Conservation (phyloP, 2,329 filamentous ascomycete genomes). For the Epichloe scottii region DNA sequence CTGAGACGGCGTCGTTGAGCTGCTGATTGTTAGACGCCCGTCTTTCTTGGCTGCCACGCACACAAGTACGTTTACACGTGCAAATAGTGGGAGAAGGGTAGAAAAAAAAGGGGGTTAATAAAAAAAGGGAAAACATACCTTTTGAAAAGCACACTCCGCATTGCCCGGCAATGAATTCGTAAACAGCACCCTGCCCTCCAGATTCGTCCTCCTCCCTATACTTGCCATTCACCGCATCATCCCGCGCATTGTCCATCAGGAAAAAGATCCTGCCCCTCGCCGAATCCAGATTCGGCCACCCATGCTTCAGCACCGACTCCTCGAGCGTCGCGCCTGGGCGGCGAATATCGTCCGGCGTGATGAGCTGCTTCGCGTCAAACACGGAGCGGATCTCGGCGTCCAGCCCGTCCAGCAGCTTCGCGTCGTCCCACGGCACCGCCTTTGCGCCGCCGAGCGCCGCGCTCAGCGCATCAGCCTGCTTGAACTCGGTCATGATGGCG, state of each 20-base stretch:
- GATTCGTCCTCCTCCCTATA: constrained; percentile 22
- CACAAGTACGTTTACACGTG: too few species aligned
- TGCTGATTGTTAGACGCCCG: constrained; percentile 10
- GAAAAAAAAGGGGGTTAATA: neutral
- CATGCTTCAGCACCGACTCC: constrained; percentile 28
- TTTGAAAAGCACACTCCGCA: constrained; percentile 35
- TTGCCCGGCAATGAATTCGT: constrained; percentile 33
- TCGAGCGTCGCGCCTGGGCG: constrained; percentile 29
- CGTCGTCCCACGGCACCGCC: constrained; percentile 30
- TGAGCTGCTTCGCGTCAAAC: constrained; percentile 25
- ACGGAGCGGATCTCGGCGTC: constrained; percentile 34
- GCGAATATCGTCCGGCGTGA: constrained; percentile 34
- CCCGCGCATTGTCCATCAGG: constrained; percentile 36
- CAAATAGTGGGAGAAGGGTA: neutral
- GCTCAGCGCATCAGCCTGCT: constrained; percentile 19
- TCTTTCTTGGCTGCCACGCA: too few species aligned
- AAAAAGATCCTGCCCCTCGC: constrained; percentile 34
- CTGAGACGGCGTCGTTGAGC: constrained; percentile 29
- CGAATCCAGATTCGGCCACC: constrained; percentile 34
- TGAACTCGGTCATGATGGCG: constrained; percentile 36
- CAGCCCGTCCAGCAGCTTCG: constrained; percentile 26
- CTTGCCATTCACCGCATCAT: constrained; percentile 22
- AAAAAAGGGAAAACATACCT: constrained; percentile 9
- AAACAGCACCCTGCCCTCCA: constrained; percentile 33
- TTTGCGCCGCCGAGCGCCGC: constrained; percentile 20